Evolutionary conservation across 2,329 filamentous ascomycete species (phyloP), one percentile per base, ranked within the genome.

Genomic region (Penicillium rolfsii): DNA sequence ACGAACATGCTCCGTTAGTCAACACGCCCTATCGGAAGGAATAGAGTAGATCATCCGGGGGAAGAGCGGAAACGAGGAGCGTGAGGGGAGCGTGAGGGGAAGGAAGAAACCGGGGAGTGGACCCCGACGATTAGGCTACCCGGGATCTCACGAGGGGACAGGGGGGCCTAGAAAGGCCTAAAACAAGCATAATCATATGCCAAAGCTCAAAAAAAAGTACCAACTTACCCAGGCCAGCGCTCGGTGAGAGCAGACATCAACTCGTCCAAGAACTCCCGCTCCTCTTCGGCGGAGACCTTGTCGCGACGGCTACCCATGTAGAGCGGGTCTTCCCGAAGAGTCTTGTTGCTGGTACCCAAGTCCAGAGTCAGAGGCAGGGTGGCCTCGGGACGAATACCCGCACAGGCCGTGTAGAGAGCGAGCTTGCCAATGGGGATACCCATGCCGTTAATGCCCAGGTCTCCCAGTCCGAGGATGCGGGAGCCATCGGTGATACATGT

Each of bases 341-440:
- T 73, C 79, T 87, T 83, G 76, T 89, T 89, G 75, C 80, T 82
- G 43, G 87, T 89, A 33, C 87, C 87, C 71, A 89, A 75, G 72
- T 89, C 87, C 26, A 89, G 75, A 57, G 82, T 87, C 70, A 89
- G 77, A 30, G 87, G 87, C 19, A 89, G 82, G 35, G 86, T 88
- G 61, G 80, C 81, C 69, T 88, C 83, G 40, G 95, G 95, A 79
- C 93, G 88, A 79, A 98, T 97, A 74, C 95, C 95, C 60, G 95
- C 95, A 73, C 94, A 96, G 49, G 90, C 93, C 61, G 92, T 97
- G 84, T 99, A 99, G 56, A 99, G 86, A 65, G 93, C 88, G 64
- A 98, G 85, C 83, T 99, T 99, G 74, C 95, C 95, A 69, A 99
- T 94, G 64, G 95, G 93, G 78, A 99, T 99, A 68, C 95, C 95